Conservation (phyloP, 129 eudicot genomes). For the Lactuca saligna region DNA sequence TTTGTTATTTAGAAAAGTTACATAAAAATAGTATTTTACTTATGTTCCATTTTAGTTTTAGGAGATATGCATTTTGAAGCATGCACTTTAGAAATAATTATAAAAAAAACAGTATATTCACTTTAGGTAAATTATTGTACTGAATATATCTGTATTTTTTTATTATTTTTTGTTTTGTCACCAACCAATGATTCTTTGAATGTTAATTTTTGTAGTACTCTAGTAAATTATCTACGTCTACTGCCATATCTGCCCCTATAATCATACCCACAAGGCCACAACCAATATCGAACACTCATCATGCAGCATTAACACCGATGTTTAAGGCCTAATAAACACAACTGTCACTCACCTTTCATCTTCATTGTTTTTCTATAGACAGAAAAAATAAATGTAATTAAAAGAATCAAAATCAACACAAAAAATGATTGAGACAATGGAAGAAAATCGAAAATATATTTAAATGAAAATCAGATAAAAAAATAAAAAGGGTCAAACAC, state of each 20-base stretch:
- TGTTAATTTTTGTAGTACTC: background rate
- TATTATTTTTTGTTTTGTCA: no score
- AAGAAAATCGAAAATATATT: background rate
- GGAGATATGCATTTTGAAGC: background rate
- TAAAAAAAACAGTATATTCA: no score
- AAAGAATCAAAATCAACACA: background rate
- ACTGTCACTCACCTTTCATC: background rate
- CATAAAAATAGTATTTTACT: background rate
- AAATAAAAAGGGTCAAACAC: no score
- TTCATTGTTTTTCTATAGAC: background rate
- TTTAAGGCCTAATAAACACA: background rate
- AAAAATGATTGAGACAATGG: background rate
- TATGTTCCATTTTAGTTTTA: background rate
- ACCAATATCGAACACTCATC: background rate
- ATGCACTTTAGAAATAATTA: no score
- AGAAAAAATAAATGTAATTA: no score
- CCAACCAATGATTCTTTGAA: background rate
- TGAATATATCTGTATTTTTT: no score
- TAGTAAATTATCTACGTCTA: no score
- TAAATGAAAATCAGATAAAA: background rate
- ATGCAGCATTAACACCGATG: background rate
- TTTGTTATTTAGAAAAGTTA: no score
- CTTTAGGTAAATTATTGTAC: background rate
- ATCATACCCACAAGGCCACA: background rate
- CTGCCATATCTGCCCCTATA: background rate